Evolutionary conservation across 2,329 filamentous ascomycete species (phyloP).

Genomic region (Colletotrichum scovillei): DNA sequence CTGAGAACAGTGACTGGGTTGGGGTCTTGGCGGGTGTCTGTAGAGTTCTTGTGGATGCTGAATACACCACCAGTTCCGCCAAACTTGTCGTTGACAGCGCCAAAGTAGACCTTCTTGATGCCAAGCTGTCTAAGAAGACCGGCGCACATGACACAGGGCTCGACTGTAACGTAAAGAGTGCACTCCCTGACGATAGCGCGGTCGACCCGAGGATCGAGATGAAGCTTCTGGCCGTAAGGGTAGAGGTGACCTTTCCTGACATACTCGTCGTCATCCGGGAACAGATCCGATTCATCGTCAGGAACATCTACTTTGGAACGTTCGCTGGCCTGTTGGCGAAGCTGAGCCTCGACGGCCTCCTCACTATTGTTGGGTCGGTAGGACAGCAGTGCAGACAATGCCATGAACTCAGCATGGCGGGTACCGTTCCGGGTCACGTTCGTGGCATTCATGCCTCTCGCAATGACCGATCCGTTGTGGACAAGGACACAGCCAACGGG

Average conservation of each 20-base stretch:
- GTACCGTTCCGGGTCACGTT: slow-evolving; percentile 93
- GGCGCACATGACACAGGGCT: slow-evolving; percentile 99
- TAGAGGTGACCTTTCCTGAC: slow-evolving; percentile 67
- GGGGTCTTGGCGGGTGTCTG: slow-evolving; percentile 1
- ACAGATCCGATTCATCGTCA: slow-evolving; percentile 39
- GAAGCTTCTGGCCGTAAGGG: slow-evolving; percentile 70
- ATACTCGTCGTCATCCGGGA: slow-evolving; percentile 60
- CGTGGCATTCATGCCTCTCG: slow-evolving; percentile 95
- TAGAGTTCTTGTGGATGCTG: slow-evolving; percentile 77
- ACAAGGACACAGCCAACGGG: slow-evolving; percentile 97
- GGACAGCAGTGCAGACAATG: slow-evolving; percentile 71
- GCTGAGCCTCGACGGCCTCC: slow-evolving; percentile 6
- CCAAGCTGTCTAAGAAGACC: slow-evolving; percentile 89
- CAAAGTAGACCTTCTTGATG: slow-evolving; percentile 92
- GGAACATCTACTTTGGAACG: slow-evolving; percentile 37
- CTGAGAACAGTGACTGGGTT: background rate
- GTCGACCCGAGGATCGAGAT: slow-evolving; percentile 68
- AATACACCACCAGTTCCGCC: slow-evolving; percentile 96
- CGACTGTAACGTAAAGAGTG: slow-evolving; percentile 94
- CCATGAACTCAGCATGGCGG: slow-evolving; percentile 94
- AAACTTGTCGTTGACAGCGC: slow-evolving; percentile 96
- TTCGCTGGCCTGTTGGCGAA: slow-evolving; percentile 18
- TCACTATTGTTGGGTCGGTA: slow-evolving; percentile 44
- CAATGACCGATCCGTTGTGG: slow-evolving; percentile 81
- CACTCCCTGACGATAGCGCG: slow-evolving; percentile 75